Conservation (phyloP, 768 basidiomycete genomes). For the Hypsizygus marmoreus region DNA sequence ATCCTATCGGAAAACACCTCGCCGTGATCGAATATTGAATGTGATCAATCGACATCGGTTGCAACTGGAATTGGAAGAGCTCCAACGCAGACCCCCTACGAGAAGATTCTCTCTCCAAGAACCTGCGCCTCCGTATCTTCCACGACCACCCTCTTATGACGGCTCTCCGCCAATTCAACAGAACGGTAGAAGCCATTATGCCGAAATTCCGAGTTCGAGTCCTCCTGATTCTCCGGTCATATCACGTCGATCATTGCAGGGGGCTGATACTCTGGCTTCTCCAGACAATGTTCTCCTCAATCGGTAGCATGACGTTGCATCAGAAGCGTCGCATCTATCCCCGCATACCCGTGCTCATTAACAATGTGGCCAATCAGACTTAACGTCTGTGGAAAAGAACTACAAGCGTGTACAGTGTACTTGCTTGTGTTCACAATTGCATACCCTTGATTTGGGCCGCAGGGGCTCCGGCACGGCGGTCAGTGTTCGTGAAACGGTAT, state of each 20-base stretch:
- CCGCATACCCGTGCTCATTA: too few species aligned
- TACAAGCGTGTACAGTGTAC: too few species aligned
- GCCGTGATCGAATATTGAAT: slow-evolving; percentile 44
- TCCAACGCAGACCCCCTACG: slow-evolving; percentile 37
- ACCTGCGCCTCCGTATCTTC: slow-evolving; percentile 55
- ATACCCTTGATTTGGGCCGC: too few species aligned
- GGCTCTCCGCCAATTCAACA: slow-evolving; percentile 3
- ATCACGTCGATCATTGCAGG: slow-evolving; percentile 1
- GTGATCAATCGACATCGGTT: slow-evolving; percentile 46
- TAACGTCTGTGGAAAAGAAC: too few species aligned
- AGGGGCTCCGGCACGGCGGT: too few species aligned
- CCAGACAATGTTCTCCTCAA: slow-evolving; percentile 8
- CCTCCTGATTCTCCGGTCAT: slow-evolving; percentile 15
- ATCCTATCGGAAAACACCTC: slow-evolving; percentile 46
- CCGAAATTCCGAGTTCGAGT: slow-evolving; percentile 12
- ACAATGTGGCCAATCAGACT: too few species aligned
- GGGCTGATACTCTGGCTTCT: neutral
- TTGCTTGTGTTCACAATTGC: too few species aligned
- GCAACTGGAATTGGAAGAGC: slow-evolving; percentile 52
- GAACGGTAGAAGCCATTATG: slow-evolving; percentile 10
- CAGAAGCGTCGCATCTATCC: too few species aligned
- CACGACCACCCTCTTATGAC: slow-evolving; percentile 50
- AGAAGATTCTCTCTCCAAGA: slow-evolving; percentile 34
- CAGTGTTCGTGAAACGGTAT: too few species aligned
- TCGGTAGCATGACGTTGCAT: too few species aligned